Evolutionary conservation across 352 stramenopile species (phyloP).

Genomic region (Globisporangium radiosum): DNA sequence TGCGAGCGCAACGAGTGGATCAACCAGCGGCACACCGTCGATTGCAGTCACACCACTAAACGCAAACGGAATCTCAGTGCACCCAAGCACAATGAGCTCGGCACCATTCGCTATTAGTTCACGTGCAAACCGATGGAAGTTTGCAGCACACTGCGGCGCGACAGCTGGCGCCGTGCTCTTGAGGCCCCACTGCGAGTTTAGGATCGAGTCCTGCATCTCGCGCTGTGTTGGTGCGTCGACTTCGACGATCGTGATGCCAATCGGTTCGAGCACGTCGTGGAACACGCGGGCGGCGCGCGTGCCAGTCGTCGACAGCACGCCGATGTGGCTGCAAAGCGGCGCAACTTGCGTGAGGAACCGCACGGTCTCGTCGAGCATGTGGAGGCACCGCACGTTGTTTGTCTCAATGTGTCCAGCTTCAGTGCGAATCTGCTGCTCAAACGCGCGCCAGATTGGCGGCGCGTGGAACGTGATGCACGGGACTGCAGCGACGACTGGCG

Average conservation of each 20-base stretch:
- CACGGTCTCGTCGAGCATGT: conserved; percentile 38
- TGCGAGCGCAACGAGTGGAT: conserved; percentile 39
- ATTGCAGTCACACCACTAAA: conserved; percentile 22
- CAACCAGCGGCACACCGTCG: conserved; percentile 31
- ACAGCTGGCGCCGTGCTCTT: conserved; percentile 38
- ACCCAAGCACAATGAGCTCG: conserved; percentile 37
- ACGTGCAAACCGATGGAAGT: conserved; percentile 35
- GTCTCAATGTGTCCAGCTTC: background rate
- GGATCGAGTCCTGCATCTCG: conserved; percentile 47
- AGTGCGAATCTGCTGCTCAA: conserved; percentile 13
- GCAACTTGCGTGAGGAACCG: conserved; percentile 24
- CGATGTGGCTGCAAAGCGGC: conserved; percentile 19
- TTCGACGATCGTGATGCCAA: conserved; percentile 31
- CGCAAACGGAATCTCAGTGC: conserved; percentile 47
- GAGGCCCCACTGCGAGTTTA: conserved; percentile 43
- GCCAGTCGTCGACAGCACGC: conserved; percentile 40
- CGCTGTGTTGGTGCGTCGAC: conserved; percentile 23
- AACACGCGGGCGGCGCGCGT: conserved; percentile 32
- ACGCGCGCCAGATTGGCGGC: conserved; percentile 36
- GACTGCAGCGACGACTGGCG: conserved; percentile 32
- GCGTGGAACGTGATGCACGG: conserved; percentile 52
- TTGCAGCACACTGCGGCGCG: conserved; percentile 25
- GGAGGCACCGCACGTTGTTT: conserved; percentile 24
- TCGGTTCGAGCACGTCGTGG: conserved; percentile 31
- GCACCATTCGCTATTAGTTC: conserved; percentile 25